These are phyloP conservation scores for Teratosphaeria pseudoeucalypti DNA, from an alignment of 2,329 filamentous ascomycete genomes.

Conservation along the genomic window DNA sequence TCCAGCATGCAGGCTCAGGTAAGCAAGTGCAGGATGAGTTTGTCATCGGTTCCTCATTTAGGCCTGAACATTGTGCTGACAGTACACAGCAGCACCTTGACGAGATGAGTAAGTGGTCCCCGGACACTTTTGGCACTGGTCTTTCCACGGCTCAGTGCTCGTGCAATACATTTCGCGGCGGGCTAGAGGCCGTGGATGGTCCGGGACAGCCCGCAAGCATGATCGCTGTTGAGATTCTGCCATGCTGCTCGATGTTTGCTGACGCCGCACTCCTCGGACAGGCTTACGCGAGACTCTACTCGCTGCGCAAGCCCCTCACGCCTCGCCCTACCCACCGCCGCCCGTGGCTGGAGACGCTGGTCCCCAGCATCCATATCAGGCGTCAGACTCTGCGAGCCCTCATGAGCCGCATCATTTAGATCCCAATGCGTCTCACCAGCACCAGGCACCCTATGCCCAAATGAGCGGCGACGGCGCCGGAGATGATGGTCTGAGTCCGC, in stretches of 20 bases:
- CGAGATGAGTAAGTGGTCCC: conserved; percentile 33
- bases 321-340: conserved; percentile 30
- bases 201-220: too few relatives aligned
- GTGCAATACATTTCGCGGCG: background rate
- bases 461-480: conserved; percentile 32
- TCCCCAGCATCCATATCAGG: conserved; percentile 29
- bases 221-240: too few relatives aligned
- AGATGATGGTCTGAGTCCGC: conserved; percentile 27
- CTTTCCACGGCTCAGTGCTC: conserved; percentile 4
- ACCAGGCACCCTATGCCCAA: conserved; percentile 35
- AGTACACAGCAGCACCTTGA: conserved; percentile 16
- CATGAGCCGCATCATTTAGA: conserved; percentile 29
- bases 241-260: background rate
- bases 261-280: conserved; percentile 18
- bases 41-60: too few relatives aligned
- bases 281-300: conserved; percentile 55
- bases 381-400: conserved; percentile 31
- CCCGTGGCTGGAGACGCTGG: conserved; percentile 17
- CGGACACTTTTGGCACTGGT: conserved; percentile 1
- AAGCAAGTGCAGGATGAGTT: background rate
- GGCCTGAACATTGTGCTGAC: conserved; percentile 1
- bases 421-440: conserved; percentile 39
- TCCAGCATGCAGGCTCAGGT: background rate
- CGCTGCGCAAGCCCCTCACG: conserved; percentile 33
- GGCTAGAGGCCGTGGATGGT: too few relatives aligned